These are phyloP conservation scores for Aphanocladium album DNA, from an alignment of 2,329 filamentous ascomycete species.

Conservation along the genomic window DNA sequence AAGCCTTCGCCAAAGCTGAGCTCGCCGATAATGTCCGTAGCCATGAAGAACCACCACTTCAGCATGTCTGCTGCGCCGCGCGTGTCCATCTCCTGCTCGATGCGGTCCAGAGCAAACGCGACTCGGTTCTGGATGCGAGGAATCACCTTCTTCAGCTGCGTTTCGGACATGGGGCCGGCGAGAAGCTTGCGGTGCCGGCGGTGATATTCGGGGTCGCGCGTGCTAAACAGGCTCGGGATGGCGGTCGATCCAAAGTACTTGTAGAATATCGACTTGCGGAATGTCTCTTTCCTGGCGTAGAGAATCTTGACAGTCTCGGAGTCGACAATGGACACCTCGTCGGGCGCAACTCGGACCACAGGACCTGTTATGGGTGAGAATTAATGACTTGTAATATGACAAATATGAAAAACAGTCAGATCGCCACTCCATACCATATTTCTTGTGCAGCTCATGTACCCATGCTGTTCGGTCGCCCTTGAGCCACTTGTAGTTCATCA, in stretches of 20 bases:
- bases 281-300: not conserved
- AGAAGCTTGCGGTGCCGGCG: not conserved
- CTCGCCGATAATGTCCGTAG: conserved; percentile 22
- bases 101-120: conserved; percentile 16
- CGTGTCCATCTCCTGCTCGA: conserved; percentile 13
- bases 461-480: not conserved
- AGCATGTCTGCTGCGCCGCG: conserved; percentile 17
- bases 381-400: not conserved
- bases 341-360: not conserved
- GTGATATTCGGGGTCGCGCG: not conserved
- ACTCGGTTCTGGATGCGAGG: conserved; percentile 11
- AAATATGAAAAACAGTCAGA: too few species aligned
- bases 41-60: conserved; percentile 20
- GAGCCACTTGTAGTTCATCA: not conserved
- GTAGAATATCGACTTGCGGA: not conserved
- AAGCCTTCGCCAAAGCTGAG: conserved; percentile 22
- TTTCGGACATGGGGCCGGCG: not conserved
- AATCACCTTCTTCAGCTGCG: not conserved
- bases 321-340: not conserved
- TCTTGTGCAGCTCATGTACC: not conserved
- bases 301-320: not conserved
- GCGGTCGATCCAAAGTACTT: conserved; percentile 8
- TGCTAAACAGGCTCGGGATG: not conserved
- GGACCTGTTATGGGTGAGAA: not conserved
- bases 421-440: not conserved